These are phyloP conservation scores for Suillus clintonianus DNA, from an alignment of 768 basidiomycete species.

Conservation along the genomic window DNA sequence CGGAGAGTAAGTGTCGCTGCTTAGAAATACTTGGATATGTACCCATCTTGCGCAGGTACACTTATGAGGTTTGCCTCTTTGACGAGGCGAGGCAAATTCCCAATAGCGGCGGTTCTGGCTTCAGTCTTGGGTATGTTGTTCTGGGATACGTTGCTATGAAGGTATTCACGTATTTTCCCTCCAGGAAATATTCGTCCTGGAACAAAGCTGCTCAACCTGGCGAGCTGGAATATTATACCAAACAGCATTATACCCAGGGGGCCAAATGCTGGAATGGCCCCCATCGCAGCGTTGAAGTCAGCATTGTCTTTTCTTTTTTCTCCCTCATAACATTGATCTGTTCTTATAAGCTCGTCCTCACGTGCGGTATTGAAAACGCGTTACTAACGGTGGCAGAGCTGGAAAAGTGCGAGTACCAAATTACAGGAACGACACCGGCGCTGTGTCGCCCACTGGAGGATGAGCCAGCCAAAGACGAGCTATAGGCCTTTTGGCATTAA, in stretches of 20 bases:
- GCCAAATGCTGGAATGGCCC: conserved; percentile 98
- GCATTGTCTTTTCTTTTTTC: conserved; percentile 17
- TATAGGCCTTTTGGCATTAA: conserved; percentile 15
- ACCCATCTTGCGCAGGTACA: conserved; percentile 59
- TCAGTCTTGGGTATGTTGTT: conserved; percentile 78
- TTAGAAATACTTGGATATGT: not conserved
- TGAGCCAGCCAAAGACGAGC: conserved; percentile 29
- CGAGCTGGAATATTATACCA: conserved; percentile 72
- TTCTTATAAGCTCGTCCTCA: conserved; percentile 63
- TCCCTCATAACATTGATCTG: conserved; percentile 4
- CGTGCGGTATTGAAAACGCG: conserved; percentile 85
- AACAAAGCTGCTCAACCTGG: conserved; percentile 61
- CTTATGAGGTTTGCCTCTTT: conserved; percentile 93
- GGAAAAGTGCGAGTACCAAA: conserved; percentile 95
- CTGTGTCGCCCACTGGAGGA: conserved; percentile 59
- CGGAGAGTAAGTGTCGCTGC: conserved; percentile 77
- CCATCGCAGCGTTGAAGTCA: conserved; percentile 77
- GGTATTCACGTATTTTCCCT: conserved; percentile 6
- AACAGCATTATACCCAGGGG: conserved; percentile 81
- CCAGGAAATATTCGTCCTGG: conserved; percentile 81
- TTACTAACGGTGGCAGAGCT: conserved; percentile 80
- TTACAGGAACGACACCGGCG: conserved; percentile 84
- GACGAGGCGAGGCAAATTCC: conserved; percentile 86
- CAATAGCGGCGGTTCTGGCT: conserved; percentile 70
- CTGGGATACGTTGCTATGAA: not conserved